Conservation (phyloP, 441 rosid species). For the California macrophylla region DNA sequence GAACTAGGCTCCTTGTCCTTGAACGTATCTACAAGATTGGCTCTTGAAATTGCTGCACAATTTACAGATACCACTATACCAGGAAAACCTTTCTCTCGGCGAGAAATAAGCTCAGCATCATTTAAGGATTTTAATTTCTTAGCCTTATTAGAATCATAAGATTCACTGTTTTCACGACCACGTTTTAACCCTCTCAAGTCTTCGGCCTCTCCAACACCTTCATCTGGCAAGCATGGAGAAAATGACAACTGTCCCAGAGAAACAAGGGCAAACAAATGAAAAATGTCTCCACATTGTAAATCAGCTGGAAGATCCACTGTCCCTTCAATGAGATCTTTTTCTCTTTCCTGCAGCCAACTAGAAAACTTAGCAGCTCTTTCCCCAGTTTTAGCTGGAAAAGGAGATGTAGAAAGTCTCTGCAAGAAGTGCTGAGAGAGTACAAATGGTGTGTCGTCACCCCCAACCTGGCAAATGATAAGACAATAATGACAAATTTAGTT, state of each 20-base stretch:
- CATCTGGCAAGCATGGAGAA: conserved; percentile 63
- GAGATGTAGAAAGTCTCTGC: conserved; percentile 64
- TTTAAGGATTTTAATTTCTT: conserved; percentile 55
- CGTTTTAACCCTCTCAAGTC: conserved; percentile 71
- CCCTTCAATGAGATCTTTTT: conserved; percentile 48
- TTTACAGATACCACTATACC: conserved; percentile 53
- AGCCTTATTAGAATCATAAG: conserved; percentile 36
- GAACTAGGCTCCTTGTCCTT: conserved; percentile 32
- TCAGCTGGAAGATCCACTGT: conserved; percentile 48
- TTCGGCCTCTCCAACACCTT: conserved; percentile 94
- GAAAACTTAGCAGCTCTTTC: conserved; percentile 71
- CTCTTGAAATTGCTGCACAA: conserved; percentile 36
- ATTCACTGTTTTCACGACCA: conserved; percentile 51
- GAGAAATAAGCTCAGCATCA: conserved; percentile 67
- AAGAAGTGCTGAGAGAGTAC: conserved; percentile 72
- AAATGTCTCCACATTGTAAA: conserved; percentile 85
- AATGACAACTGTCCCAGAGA: conserved; percentile 67
- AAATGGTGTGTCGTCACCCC: conserved; percentile 83
- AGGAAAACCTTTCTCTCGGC: conserved; percentile 93
- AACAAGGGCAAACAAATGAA: conserved; percentile 67
- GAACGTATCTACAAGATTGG: conserved; percentile 42
- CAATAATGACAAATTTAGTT: conserved; percentile 11
- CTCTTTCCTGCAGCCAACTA: conserved; percentile 54
- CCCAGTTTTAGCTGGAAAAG: conserved; percentile 77
- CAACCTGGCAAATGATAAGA: conserved; percentile 51